Evolutionary conservation across 305 asterid genomes (phyloP).

Genomic region (Fraxinus baroniana): DNA sequence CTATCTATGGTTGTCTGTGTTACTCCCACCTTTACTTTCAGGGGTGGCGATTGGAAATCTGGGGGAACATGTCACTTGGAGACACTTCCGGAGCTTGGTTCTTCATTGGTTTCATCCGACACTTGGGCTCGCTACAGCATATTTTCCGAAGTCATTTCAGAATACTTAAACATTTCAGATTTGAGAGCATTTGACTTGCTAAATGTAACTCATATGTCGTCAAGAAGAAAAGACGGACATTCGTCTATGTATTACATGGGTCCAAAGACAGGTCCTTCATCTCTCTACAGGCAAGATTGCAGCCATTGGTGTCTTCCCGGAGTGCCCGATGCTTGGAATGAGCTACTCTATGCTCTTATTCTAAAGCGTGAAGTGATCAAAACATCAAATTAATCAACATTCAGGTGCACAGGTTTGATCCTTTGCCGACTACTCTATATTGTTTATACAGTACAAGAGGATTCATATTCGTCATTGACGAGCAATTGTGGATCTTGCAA

Average conservation of each 20-base stretch:
- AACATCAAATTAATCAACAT: slow-evolving; percentile 28
- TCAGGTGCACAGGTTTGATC: slow-evolving; percentile 20
- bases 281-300: slow-evolving; percentile 78
- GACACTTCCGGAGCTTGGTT: slow-evolving; percentile 69
- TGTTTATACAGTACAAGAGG: background rate
- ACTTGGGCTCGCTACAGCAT: slow-evolving; percentile 58
- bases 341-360: slow-evolving; percentile 65
- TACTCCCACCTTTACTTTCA: slow-evolving; percentile 19
- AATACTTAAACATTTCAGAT: slow-evolving; percentile 32
- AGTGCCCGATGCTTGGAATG: slow-evolving; percentile 92
- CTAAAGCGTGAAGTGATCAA: slow-evolving; percentile 42
- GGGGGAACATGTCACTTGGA: slow-evolving; percentile 87
- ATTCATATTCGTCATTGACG: background rate
- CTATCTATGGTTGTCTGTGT: background rate
- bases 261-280: slow-evolving; percentile 43
- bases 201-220: slow-evolving; percentile 63
- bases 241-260: slow-evolving; percentile 83
- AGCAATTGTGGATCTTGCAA: background rate
- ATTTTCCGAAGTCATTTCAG: slow-evolving; percentile 34
- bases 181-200: slow-evolving; percentile 40
- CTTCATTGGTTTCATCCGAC: slow-evolving; percentile 64
- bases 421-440: too few species aligned
- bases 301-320: slow-evolving; percentile 99
- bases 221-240: slow-evolving; percentile 87
- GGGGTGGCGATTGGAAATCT: slow-evolving; percentile 86